Evolutionary conservation across 2,329 filamentous ascomycete genomes (phyloP), one percentile per base, ranked within the genome.

Genomic region (Epichloe elymi): DNA sequence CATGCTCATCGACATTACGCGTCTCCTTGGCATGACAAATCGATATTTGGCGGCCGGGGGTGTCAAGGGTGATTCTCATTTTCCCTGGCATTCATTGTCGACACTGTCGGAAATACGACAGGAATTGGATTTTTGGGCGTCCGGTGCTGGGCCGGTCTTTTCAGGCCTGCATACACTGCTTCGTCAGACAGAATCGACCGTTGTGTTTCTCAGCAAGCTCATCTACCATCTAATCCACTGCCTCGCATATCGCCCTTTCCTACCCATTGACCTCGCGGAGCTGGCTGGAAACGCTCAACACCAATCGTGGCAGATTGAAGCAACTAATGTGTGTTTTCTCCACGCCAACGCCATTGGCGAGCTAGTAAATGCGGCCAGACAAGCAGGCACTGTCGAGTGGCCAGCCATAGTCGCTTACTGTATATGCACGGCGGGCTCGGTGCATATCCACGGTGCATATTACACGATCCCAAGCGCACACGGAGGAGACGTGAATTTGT

Each of bases 291-390:
- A 79, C 0, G 86, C 86, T 1, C 88, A 94, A 60, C 86, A 94
- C 58, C 88, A 94, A 63, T 90, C 86, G 30, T 95, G 88, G 88
- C 88, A 94, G 63, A 91, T 94, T 46, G 87, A 94, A 63, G 87
- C 88, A 0, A 94, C 88, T 0, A 91, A 93, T 60, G 76, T 91
- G 62, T 94, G 88, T 65, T 93, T 81, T 63, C 70, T 90, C 17
- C 88, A 95, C 57, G 88, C 88, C 5, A 95, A 94, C 60, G 87
- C 88, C 5, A 90, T 94, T 48, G 82, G 86, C 1, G 88, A 94
- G 60, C 70, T 95, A 3, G 83, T 89, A 4, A 85, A 91, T 61
- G 77, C 90, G 15, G 86, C 86, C 1, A 84, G 83, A 55, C 84
- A 85, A 56, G 82, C 83, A 1, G 78, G 80, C 1, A 78, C 84